Conservation (phyloP, 2,329 filamentous ascomycete species). For the Aureobasidium sp. region DNA sequence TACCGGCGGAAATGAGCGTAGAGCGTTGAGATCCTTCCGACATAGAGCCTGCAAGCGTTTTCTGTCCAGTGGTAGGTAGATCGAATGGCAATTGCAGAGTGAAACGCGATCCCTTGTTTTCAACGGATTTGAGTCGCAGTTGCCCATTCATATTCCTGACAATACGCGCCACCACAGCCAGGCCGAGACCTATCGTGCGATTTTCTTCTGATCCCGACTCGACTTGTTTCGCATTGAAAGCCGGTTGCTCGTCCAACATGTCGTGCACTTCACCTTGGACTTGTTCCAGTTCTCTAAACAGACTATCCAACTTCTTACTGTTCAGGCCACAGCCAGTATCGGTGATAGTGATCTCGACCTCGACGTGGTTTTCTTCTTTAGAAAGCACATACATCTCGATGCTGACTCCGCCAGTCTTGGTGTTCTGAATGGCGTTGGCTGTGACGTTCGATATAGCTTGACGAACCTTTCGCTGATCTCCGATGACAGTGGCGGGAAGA, state of each 20-base stretch:
- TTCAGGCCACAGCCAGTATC: conserved; percentile 68
- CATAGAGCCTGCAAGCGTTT: conserved; percentile 15
- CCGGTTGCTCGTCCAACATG: conserved; percentile 31
- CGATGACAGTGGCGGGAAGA: conserved; percentile 63
- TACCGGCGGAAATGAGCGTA: conserved; percentile 22
- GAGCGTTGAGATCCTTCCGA: conserved; percentile 8
- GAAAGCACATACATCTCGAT: conserved; percentile 63
- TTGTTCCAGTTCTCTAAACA: conserved; percentile 60
- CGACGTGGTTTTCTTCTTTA: conserved; percentile 46
- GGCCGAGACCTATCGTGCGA: conserved; percentile 64
- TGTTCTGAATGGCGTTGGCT: conserved; percentile 79
- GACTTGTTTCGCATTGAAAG: conserved; percentile 27
- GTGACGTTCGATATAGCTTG: conserved; percentile 78
- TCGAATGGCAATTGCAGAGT: conserved; percentile 72
- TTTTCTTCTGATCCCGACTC: conserved; percentile 29
- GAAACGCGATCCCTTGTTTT: conserved; percentile 75
- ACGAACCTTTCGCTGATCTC: conserved; percentile 72
- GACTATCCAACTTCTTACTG: conserved; percentile 47
- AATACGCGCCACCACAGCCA: conserved; percentile 82
- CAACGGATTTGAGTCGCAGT: conserved; percentile 73
- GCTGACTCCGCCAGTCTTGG: conserved; percentile 57
- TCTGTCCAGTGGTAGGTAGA: conserved; percentile 42
- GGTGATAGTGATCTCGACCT: conserved; percentile 66
- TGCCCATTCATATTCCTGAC: conserved; percentile 89
- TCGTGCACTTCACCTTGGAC: conserved; percentile 52